Base-by-base conservation (phyloP, 768 basidiomycete genomes). In the Candolleomyces eurysporus region DNA sequence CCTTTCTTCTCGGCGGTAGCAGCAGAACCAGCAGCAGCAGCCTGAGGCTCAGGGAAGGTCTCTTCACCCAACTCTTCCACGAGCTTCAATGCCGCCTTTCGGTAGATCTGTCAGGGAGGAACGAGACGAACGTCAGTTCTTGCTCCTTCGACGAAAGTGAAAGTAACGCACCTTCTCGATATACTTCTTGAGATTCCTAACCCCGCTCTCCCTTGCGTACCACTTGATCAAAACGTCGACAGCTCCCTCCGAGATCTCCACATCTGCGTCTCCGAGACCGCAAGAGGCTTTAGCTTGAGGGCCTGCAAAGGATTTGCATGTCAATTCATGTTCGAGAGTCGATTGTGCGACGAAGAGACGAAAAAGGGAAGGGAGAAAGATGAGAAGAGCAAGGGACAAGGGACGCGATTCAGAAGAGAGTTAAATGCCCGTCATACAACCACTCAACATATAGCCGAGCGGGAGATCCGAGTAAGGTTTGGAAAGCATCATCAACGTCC, bases 151-250 rank as follows among this genome's bases (percentile, higher is more conserved):
- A 26, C 4, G 26, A 26, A 4, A 26, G 26, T 26, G 26, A 26
- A 26, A 11, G 42, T 53, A 60, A 65, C 69, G 2, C 62, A 94
- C 94, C 87, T 98, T 98, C 70, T 99, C 96, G 58, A 99, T 96
- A 68, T 96, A 92, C 76, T 99, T 98, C 87, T 98, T 98, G 72
- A 99, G 70, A 70, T 95, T 94, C 53, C 97, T 81, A 32, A 99
- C 97, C 48, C 97, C 97, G 67, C 94, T 96, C 78, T 99, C 97
- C 22, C 97, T 84, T 71, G 94, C 96, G 74, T 98, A 98, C 73
- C 95, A 98, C 71, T 96, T 91, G 77, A 99, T 98, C 57, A 99
- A 81, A 11, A 85, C 77, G 66, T 96, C 93, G 49, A 98, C 88
- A 0, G 95, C 86, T 10, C 84, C 79, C 6, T 84, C 81, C 19